A percentile compares a stretch with the other conserved stretches of the same genome.
Conservation (phyloP, 1,284 basidiomycete species). For the Agroathelia rolfsii region DNA sequence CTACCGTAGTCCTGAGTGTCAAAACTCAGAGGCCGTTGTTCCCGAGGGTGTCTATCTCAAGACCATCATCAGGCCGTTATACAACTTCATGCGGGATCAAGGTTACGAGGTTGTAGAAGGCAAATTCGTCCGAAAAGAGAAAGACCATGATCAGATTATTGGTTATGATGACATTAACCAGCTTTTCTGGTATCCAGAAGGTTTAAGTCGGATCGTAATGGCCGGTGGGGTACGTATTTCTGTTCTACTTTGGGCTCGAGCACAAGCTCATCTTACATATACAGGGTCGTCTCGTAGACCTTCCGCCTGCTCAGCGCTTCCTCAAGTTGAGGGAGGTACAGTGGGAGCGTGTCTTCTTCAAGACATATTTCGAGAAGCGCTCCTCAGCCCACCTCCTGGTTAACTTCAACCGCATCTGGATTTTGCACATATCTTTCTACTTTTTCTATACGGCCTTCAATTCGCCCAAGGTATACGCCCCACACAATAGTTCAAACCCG, state of each 20-base stretch:
- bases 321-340: conserved; percentile 85
- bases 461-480: conserved; percentile 87
- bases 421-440: conserved; percentile 82
- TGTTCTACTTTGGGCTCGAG: conserved; percentile 4
- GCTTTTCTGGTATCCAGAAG: conserved; percentile 99
- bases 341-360: conserved; percentile 92
- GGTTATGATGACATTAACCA: conserved; percentile 99
- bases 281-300: conserved; percentile 81
- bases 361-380: conserved; percentile 93
- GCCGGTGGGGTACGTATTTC: conserved; percentile 62
- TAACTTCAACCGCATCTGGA: conserved; percentile 97
- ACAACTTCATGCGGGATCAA: conserved; percentile 94
- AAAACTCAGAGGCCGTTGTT: conserved; percentile 89
- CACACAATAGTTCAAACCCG: conserved; percentile 44
- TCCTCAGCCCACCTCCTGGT: conserved; percentile 87
- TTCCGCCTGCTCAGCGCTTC: conserved; percentile 84
- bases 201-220: conserved; percentile 85
- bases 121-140: conserved; percentile 90
- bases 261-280: conserved; percentile 7
- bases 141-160: conserved; percentile 92
- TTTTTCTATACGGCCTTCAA: conserved; percentile 97
- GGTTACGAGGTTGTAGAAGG: conserved; percentile 95
- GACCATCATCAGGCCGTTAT: conserved; percentile 89
- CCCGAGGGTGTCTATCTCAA: conserved; percentile 93
- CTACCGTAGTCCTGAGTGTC: conserved; percentile 96